Evolutionary conservation across 2,329 filamentous ascomycete species (phyloP).

Genomic region (Fusarium nodosum): DNA sequence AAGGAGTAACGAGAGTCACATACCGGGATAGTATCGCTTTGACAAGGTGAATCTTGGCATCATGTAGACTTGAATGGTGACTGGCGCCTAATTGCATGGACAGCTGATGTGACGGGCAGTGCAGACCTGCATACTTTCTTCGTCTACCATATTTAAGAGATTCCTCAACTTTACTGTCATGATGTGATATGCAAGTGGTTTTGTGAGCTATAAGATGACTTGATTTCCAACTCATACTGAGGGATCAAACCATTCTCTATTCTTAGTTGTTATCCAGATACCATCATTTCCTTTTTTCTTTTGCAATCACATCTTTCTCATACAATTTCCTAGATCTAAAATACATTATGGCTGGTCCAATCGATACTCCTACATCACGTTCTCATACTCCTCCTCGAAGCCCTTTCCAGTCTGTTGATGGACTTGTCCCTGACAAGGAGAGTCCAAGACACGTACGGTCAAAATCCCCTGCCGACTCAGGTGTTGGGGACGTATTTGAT

Average conservation of each 20-base stretch:
- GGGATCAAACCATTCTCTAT: not conserved
- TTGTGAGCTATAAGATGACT: slow-evolving; percentile 8
- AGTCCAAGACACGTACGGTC: not conserved
- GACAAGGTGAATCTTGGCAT: not conserved
- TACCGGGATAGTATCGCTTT: not conserved
- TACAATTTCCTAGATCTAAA: not conserved
- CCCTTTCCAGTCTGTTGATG: not conserved
- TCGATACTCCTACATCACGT: slow-evolving; percentile 13
- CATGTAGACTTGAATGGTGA: not conserved
- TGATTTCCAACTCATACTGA: not conserved
- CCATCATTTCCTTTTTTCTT: not conserved
- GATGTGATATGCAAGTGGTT: not conserved
- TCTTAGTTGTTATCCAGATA: not conserved
- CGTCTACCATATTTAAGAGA: not conserved
- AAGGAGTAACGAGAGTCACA: not conserved
- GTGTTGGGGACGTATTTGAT: slow-evolving; percentile 19
- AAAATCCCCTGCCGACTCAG: slow-evolving; percentile 31
- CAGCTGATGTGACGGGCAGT: not conserved
- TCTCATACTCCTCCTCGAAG: slow-evolving; percentile 20
- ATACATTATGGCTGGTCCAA: slow-evolving; percentile 36
- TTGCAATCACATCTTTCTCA: not conserved
- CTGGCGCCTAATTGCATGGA: slow-evolving; percentile 35
- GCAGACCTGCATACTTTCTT: not conserved
- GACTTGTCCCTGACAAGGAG: not conserved
- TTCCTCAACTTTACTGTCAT: not conserved